Conservation (phyloP, 2,329 filamentous ascomycete species). For the Cladosporium velox region DNA sequence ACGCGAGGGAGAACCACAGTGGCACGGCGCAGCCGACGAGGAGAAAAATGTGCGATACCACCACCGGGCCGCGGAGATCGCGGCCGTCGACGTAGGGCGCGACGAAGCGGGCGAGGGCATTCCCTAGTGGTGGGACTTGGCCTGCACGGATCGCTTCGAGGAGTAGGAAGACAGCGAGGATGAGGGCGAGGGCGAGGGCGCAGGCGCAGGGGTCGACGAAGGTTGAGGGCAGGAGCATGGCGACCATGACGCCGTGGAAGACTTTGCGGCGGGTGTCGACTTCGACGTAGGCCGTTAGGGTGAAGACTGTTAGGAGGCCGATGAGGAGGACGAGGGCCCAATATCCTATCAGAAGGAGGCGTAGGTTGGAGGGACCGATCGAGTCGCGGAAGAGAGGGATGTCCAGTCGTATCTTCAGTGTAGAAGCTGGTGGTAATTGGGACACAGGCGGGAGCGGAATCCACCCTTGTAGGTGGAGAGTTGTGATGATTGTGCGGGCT, state of each 20-base stretch:
- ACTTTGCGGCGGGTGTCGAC: slow-evolving; percentile 96
- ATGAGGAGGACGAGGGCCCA: slow-evolving; percentile 68
- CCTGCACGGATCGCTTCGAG: slow-evolving; percentile 87
- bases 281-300: slow-evolving; percentile 80
- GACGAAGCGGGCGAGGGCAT: slow-evolving; percentile 81
- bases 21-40: slow-evolving; percentile 94
- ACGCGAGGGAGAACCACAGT: slow-evolving; percentile 82
- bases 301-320: slow-evolving; percentile 73
- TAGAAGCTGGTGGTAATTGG: slow-evolving; percentile 1
- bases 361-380: slow-evolving; percentile 76
- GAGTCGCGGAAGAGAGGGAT: slow-evolving; percentile 60
- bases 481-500: slow-evolving; percentile 71
- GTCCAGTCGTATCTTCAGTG: slow-evolving; percentile 51
- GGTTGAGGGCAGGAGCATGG: slow-evolving; percentile 85
- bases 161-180: slow-evolving; percentile 81
- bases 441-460: slow-evolving; percentile 62
- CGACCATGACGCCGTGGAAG: slow-evolving; percentile 98
- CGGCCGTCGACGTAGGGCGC: slow-evolving; percentile 93
- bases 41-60: slow-evolving; percentile 94
- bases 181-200: slow-evolving; percentile 74
- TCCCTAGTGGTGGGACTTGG: slow-evolving; percentile 85
- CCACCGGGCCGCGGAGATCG: slow-evolving; percentile 89
- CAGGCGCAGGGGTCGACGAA: slow-evolving; percentile 85
- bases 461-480: slow-evolving; percentile 71
- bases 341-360: slow-evolving; percentile 75